Evolutionary conservation across 768 basidiomycete genomes (phyloP), one percentile per base, ranked within the genome.

Genomic region (Mycena rebaudengoi): DNA sequence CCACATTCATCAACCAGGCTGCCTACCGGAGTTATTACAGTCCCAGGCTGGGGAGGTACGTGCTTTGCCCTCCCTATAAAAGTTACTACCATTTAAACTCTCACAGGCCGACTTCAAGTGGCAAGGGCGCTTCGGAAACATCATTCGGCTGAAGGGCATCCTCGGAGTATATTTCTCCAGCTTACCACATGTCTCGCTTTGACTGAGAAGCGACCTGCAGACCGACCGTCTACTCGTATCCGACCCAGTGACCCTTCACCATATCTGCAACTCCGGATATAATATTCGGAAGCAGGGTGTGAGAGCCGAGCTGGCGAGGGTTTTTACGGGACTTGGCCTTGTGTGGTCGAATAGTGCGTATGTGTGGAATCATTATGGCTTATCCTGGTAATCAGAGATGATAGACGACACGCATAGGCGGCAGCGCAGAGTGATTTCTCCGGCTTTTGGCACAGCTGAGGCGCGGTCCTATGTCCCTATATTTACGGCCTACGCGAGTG

Each of bases 201-300:
- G 4, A 37, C 23, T 70, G 33, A 79, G 61, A 43, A 45, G 23
- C 18, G 4, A 55, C 32, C 4, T 23, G 28, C 68, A 87, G 86
- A 82, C 85, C 65, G 83, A 86, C 68, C 80, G 83, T 20, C 73
- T 88, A 32, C 73, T 85, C 50, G 79, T 86, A 55, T 82, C 85
- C 28, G 87, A 88, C 60, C 86, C 85, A 1, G 86, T 86, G 70
- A 85, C 86, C 5, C 74, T 88, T n/a, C 84, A 86, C 65, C 83
- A 87, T 66, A 63, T 57, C 39, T 26, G 44, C 48, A 45, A 32
- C 46, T 20, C 45, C 80, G 84, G 85, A n/a, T 88, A 88, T 68
- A 79, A 79, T 13, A 86, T 84, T 70, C 76, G 79, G 33, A 86
- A 87, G 71, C 82, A 81, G 77, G 80, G 79, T 11, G 82, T 84